Percentiles rank a stretch among this genome's conserved stretches.
phyloP scores from a whole-genome alignment of 1,284 basidiomycete genomes.

The Xerocomus tenax region DNA sequence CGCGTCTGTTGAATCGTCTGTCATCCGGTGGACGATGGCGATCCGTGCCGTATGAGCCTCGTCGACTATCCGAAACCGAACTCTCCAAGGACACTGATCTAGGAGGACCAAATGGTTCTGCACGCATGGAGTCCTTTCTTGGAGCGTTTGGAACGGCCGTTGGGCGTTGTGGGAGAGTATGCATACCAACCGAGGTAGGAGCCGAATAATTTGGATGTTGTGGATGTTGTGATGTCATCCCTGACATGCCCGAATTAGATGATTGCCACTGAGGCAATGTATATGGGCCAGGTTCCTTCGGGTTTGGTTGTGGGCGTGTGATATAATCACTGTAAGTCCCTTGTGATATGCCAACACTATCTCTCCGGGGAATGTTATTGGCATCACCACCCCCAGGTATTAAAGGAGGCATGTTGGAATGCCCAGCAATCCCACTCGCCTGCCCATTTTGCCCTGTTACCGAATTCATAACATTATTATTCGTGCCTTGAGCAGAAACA shows the following conservation, averaged over 20 bases:
- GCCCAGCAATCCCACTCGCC: not conserved
- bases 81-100: conserved; percentile 19
- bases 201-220: not conserved
- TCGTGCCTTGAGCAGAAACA: not conserved
- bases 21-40: conserved; percentile 15
- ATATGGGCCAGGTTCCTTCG: not conserved
- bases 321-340: conserved; percentile 2
- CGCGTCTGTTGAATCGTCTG: conserved; percentile 8
- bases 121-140: conserved; percentile 10
- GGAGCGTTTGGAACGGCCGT: not conserved
- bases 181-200: not conserved
- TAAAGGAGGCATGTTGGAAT: not conserved
- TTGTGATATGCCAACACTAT: conserved; percentile 7
- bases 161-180: conserved; percentile 21
- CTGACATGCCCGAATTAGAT: conserved; percentile 4
- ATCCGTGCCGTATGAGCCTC: conserved; percentile 14
- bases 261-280: not conserved
- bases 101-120: conserved; percentile 19
- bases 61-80: conserved; percentile 13
- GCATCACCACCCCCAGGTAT: not conserved
- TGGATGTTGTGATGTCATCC: conserved; percentile 3
- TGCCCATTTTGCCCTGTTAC: conserved; percentile 2
- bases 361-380: conserved; percentile 1
- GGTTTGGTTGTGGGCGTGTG: not conserved
- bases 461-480: conserved; percentile 1